Base-by-base conservation (phyloP, 2,329 filamentous ascomycete genomes). In the Nannizziopsis barbatae region DNA sequence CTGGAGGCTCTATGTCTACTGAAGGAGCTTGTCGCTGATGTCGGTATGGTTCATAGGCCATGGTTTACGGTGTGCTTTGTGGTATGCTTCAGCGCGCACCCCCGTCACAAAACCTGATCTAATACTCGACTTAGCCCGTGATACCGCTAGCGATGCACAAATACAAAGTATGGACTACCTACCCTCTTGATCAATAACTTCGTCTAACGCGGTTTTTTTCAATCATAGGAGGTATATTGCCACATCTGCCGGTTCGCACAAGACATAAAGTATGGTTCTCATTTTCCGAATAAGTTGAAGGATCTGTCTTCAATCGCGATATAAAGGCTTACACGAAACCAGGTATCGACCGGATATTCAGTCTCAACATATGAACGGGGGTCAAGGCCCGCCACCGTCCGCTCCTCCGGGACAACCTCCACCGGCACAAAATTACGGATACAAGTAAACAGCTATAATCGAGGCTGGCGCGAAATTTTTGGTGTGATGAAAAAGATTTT, bases 91-190 rank as follows among this genome's bases (percentile, higher is more conserved):
- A 17, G 9, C 12, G 17, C 12, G 11, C 20, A 38, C 22, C 20
- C 32, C 12, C 18, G 42, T 15, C 33, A 22, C n/a, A 12, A 35
- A 40, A 14, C 33, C 32, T 18, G n/a, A 42, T 15, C 27, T 15
- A 14, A n/a, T 12, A 30, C 22, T 11, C 30, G 15, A 35, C 38
- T 10, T 45, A 59, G 58, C 63, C 63, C 5, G 46, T 64, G 17
- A 54, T 65, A 30, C 63, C 63, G 8, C 56, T 65, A 9, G 56
- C 62, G 14, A 52, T 52, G 11, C 55, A 59, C 49, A 65, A 63
- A 42, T 60, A 63, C 45, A 77, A 80, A 61, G 81, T 83, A 72
- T 44, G 49, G 15, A 12, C 8, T 18, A 2, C 12, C 2, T 15
- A 2, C 12, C 2, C 10, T 30, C 36, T 18, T 27, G 15, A 17